Conservation (phyloP, 176 grass and related monocot genomes). For the Aegilops sharonensis region DNA sequence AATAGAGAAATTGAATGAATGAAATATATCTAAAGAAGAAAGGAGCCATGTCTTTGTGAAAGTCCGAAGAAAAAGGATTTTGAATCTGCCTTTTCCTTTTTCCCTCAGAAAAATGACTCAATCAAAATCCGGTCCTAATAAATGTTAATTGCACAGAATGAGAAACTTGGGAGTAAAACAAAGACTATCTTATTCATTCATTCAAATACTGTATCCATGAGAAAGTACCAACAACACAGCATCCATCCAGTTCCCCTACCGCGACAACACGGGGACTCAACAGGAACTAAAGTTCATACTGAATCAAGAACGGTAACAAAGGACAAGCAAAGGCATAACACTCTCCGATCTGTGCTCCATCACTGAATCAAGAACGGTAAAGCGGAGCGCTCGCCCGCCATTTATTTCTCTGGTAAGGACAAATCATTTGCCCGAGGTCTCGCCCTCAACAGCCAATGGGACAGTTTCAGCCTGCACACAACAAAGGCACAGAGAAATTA, state of each 20-base stretch:
- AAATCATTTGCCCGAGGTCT: conserved; percentile 37
- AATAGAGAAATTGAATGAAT: too few relatives aligned
- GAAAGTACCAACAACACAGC: not conserved
- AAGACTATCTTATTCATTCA: not conserved
- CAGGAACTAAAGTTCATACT: not conserved
- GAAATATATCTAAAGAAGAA: too few relatives aligned
- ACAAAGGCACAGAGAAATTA: not conserved
- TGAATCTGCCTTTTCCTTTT: too few relatives aligned
- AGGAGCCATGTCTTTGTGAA: too few relatives aligned
- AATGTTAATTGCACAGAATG: not conserved
- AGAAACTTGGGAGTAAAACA: not conserved
- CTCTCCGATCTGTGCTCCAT: conserved; percentile 18
- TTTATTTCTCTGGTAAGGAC: conserved; percentile 9
- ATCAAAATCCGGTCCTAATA: not conserved
- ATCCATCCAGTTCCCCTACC: not conserved
- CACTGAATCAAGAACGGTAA: conserved; percentile 1
- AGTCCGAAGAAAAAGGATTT: too few relatives aligned
- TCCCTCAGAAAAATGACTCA: too few relatives aligned
- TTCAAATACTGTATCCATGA: conserved; percentile 15
- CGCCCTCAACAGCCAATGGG: conserved; percentile 66
- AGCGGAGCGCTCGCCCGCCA: not conserved
- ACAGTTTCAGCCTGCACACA: conserved; percentile 58
- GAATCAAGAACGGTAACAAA: not conserved
- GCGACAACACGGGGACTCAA: not conserved
- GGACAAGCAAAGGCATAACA: not conserved